Evolutionary conservation across 176 grass and related monocot species (phyloP).

Genomic region (Oryza longistaminata): DNA sequence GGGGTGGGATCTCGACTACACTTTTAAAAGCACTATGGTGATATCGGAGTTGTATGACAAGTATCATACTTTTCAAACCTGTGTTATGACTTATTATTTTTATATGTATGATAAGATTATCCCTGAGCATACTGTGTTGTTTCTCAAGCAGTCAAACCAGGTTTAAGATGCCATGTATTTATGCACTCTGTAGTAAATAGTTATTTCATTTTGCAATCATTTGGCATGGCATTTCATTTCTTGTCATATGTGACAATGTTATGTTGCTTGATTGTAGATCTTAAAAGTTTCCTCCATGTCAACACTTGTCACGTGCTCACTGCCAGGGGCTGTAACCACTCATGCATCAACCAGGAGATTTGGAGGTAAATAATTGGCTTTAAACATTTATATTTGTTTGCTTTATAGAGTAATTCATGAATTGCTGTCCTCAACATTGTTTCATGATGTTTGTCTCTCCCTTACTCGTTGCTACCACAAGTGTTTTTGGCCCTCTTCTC

Average conservation of each 20-base stretch:
- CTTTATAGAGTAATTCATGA: neutral
- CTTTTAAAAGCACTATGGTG: neutral
- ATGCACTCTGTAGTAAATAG: neutral
- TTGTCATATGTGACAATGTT: neutral
- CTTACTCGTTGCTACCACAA: neutral
- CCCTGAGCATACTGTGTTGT: neutral
- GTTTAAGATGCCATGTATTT: neutral
- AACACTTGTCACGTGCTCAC: neutral
- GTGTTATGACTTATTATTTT: neutral
- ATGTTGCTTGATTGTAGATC: constrained; percentile 8
- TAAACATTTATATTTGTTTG: neutral
- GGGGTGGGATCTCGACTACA: neutral
- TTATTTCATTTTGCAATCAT: neutral
- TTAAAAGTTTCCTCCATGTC: constrained; percentile 17
- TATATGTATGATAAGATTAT: neutral
- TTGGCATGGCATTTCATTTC: neutral
- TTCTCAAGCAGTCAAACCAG: neutral
- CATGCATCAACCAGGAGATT: constrained; percentile 13
- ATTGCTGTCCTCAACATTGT: neutral
- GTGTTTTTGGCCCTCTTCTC: neutral
- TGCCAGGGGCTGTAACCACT: neutral
- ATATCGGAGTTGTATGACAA: neutral
- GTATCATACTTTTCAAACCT: neutral
- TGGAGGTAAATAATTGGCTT: constrained; percentile 23
- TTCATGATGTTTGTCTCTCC: neutral